Evolutionary conservation across 106 monocot species (phyloP), one percentile per base, ranked within the genome.

Genomic region (Dioscorea dumetorum): DNA sequence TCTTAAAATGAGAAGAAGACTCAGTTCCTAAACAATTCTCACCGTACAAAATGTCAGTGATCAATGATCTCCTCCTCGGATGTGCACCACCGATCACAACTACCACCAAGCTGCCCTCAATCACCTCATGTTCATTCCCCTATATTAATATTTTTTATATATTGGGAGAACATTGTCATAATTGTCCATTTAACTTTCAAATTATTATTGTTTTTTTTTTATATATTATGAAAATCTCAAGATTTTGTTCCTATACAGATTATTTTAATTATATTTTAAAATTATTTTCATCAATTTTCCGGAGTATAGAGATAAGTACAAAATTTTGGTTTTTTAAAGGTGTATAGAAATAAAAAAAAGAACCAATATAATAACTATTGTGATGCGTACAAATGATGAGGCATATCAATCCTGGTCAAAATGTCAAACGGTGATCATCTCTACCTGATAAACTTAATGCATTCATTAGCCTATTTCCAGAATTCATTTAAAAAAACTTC

Each of bases 31-130:
- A 33, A 24, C 14, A 20, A n/a, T 21, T 66, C 28, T n/a, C 48
- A 22, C n/a, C 49, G 48, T 49, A 8, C 20, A n/a, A 19, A 12
- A 33, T 49, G 16, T 34, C 48, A 22, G 49, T 49, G 48, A 48
- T 8, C 49, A 66, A 48, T 66, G 65, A 49, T 24, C 65, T 66
- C 65, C 65, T 41, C 24, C 65, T 49, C 20, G 49, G 65, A 66
- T 33, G 49, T 66, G 49, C 65, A 66, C 65, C 65, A 50, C 49
- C 65, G n/a, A 41, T 33, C 65, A 66, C 22, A 15, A 22, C 62
- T 12, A 19, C 54, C 19, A 54, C 19, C 54, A 54, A 54, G 19
- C 54, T 8, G 15, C 54, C 54, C 9, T 13, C 51, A 13, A 51
- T 51, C 51, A 51, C 51, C 51, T 51, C 51, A 51, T 17, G 51